Conservation (phyloP, 1,139 yeast genomes). For the Suhomyces terraborum region DNA sequence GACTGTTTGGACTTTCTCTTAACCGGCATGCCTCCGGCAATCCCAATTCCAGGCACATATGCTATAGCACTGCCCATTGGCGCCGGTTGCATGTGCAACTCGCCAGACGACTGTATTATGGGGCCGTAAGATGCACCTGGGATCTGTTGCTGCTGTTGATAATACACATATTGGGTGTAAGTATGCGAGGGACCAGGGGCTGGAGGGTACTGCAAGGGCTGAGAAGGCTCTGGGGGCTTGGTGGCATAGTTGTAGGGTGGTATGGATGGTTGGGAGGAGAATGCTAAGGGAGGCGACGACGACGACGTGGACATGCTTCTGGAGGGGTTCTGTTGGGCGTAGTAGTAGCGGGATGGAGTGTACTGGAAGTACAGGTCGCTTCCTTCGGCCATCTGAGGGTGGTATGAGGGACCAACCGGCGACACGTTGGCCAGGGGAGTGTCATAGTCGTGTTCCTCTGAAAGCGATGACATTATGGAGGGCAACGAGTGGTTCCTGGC, state of each 20-base stretch:
- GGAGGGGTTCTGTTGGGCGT: background rate
- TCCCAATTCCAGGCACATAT: slow-evolving; percentile 11
- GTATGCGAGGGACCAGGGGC: slow-evolving; percentile 2
- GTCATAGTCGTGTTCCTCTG: slow-evolving; percentile 2
- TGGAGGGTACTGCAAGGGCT: slow-evolving; percentile 3
- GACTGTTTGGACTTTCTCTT: slow-evolving; percentile 33
- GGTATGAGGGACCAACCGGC: slow-evolving; percentile 4
- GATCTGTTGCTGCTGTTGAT: slow-evolving; percentile 13
- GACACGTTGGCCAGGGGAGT: slow-evolving; percentile 6
- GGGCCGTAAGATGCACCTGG: slow-evolving; percentile 2
- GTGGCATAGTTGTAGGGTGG: slow-evolving; percentile 9
- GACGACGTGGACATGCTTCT: slow-evolving; percentile 8
- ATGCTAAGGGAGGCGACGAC: slow-evolving; percentile 8
- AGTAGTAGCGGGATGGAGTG: slow-evolving; percentile 6
- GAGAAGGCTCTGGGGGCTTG: slow-evolving; percentile 4
- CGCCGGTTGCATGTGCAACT: slow-evolving; percentile 3
- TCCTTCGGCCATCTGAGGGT: background rate
- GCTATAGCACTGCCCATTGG: slow-evolving; percentile 4
- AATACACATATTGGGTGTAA: slow-evolving; percentile 10
- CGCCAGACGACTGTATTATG: slow-evolving; percentile 2
- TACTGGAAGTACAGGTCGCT: slow-evolving; percentile 10
- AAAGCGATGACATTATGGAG: background rate
- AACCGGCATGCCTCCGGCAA: slow-evolving; percentile 9
- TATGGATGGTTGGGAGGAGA: slow-evolving; percentile 1
- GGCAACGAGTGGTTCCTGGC: slow-evolving; percentile 1